Evolutionary conservation across 2,329 filamentous ascomycete genomes (phyloP), one percentile per base, ranked within the genome.

Genomic region (Penicillium sp.): DNA sequence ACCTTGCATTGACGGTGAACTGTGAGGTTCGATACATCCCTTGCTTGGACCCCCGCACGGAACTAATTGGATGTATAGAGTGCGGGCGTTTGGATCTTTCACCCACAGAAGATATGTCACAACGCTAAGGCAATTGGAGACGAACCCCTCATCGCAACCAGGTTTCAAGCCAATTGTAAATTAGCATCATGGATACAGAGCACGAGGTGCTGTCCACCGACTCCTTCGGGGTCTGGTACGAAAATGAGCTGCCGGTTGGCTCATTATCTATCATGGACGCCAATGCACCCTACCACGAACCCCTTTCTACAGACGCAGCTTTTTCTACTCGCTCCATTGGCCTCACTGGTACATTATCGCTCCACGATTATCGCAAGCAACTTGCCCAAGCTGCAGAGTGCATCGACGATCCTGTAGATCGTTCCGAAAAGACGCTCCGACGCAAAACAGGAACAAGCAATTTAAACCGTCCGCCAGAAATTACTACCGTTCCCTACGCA

Each of bases 341-440:
- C 37, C 60, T 60, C 50, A 62, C 62, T 29, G 69, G 69, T 9
- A 54, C 63, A 23, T 58, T 73, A 25, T 74, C 73, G 9, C 69
- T 73, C 31, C 72, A 74, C 62, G 66, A 72, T 50, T 75, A 75
- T 57, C 73, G 73, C 48, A 74, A 72, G 54, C 66, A 65, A 49
- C 66, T 75, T 51, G 69, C 70, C 47, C 63, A 66, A 10, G 60
- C 61, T 31, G 59, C 59, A 60, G 62, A 65, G 56, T 59, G 53
- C 56, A 58, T 67, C 44, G 63, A 58, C 61, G 66, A 66, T 61
- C 63, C 60, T 23, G 60, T 66, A 50, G 67, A 70, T 58, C 61
- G 62, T n/a, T 63, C 65, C 54, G 61, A 65, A 48, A 71, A 67
- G 45, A 69, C 53, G 13, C 62, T 76, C 51, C 69, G 68, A 52